These are phyloP conservation scores for Leptomonas seymouri DNA, from an alignment of 208 protist species.

Conservation along the genomic window DNA sequence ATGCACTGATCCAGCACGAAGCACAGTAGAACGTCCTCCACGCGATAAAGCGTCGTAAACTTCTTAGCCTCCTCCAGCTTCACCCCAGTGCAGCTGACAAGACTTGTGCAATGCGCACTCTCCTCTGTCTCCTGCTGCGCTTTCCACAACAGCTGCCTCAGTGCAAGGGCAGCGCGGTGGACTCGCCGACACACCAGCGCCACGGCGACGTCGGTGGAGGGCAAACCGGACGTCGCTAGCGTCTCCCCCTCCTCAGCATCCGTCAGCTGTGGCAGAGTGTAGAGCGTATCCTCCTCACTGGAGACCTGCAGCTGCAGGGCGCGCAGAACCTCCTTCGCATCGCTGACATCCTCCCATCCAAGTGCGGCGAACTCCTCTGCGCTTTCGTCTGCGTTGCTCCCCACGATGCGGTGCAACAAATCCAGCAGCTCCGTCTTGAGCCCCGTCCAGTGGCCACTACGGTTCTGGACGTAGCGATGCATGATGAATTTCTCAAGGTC, in stretches of 20 bases:
- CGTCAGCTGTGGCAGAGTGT: background rate
- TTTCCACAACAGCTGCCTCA: slow-evolving; percentile 21
- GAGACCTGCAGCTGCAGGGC: slow-evolving; percentile 9
- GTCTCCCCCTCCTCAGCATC: background rate
- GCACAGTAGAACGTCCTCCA: slow-evolving; percentile 57
- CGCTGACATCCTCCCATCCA: background rate
- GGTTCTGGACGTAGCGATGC: slow-evolving; percentile 86
- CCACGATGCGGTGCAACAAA: slow-evolving; percentile 38
- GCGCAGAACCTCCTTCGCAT: slow-evolving; percentile 7
- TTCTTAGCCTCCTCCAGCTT: slow-evolving; percentile 8
- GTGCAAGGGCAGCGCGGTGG: slow-evolving; percentile 46
- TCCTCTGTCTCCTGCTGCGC: background rate
- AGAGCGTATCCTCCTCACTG: background rate
- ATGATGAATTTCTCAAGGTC: slow-evolving; percentile 47
- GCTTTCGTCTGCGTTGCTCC: background rate
- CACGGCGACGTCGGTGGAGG: slow-evolving; percentile 19
- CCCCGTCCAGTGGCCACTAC: slow-evolving; percentile 69
- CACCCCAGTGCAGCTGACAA: background rate
- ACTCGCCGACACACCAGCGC: slow-evolving; percentile 52
- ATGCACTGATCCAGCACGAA: slow-evolving; percentile 81
- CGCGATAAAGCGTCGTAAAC: background rate
- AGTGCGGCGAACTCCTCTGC: too few species aligned
- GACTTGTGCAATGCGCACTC: background rate
- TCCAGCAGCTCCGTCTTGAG: slow-evolving; percentile 48
- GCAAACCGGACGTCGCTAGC: background rate